phyloP scores from a whole-genome alignment of 2,329 filamentous ascomycete genomes.

The Fusarium citri region DNA sequence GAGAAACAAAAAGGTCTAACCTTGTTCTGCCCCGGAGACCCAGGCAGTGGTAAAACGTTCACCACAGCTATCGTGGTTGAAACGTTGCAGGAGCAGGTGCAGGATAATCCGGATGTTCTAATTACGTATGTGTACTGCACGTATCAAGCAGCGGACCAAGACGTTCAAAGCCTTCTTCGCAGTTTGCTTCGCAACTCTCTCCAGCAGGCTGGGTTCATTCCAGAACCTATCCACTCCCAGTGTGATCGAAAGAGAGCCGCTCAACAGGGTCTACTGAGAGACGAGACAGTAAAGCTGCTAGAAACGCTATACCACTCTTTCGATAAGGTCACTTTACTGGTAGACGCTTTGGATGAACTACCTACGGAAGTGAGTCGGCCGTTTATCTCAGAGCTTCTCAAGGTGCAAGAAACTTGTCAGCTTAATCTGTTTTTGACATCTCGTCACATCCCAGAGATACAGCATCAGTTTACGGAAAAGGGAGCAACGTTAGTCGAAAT shows the following conservation, averaged over 20 bases:
- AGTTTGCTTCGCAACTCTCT: not conserved
- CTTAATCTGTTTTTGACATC: fast-evolving
- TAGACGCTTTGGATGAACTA: not conserved
- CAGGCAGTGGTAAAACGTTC: not conserved
- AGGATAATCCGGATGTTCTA: fast-evolving
- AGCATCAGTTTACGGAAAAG: fast-evolving
- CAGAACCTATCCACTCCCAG: fast-evolving
- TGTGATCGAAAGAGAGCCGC: not conserved
- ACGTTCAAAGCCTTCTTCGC: not conserved
- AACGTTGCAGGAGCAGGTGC: not conserved
- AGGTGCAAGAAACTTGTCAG: fast-evolving
- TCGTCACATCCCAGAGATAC: not conserved
- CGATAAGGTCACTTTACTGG: not conserved
- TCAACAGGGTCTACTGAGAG: not conserved
- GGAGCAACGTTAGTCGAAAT: fast-evolving
- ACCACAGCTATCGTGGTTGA: not conserved
- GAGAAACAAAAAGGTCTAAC: fast-evolving
- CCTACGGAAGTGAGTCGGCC: not conserved
- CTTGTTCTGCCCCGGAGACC: not conserved
- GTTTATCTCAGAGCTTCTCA: not conserved
- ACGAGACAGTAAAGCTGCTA: fast-evolving
- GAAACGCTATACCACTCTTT: not conserved
- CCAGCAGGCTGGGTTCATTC: fast-evolving
- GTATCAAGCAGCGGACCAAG: fast-evolving
- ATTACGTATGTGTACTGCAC: not conserved